A percentile compares a stretch with the other conserved stretches of the same genome.
These are phyloP conservation scores for Cytospora mali DNA, from an alignment of 2,329 filamentous ascomycete species.

Conservation along the genomic window DNA sequence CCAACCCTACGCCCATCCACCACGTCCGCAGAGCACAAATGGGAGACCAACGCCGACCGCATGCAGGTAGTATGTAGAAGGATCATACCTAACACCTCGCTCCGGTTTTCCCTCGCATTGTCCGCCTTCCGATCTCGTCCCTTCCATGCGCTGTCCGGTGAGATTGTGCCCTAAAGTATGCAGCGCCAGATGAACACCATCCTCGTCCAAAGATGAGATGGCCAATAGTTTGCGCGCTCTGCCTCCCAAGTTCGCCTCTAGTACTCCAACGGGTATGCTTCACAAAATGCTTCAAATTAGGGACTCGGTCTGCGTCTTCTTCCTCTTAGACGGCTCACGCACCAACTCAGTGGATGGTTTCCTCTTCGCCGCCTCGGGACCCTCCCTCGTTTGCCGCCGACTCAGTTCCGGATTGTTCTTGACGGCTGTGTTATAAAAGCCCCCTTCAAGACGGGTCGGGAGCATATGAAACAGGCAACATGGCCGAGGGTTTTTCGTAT, in stretches of 20 bases:
- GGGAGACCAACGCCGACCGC: slow-evolving; percentile 18
- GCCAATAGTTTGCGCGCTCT: neutral
- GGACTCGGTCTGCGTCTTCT: neutral
- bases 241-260: neutral
- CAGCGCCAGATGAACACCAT: neutral
- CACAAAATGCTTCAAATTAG: neutral
- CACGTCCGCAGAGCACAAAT: slow-evolving; percentile 4
- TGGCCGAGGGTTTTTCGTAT: neutral
- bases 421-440: neutral
- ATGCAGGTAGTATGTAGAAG: slow-evolving; percentile 24
- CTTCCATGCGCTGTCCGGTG: neutral
- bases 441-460: neutral
- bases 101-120: neutral
- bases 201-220: neutral
- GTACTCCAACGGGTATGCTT: neutral
- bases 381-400: neutral
- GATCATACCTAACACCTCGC: slow-evolving; percentile 20
- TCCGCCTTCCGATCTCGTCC: neutral
- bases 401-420: neutral
- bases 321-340: neutral
- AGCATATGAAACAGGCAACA: neutral
- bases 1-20: slow-evolving; percentile 16
- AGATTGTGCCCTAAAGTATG: neutral
- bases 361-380: neutral
- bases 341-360: neutral